Conservation (phyloP, 2,329 filamentous ascomycete species). For the Hymenoscyphus salicellus region DNA sequence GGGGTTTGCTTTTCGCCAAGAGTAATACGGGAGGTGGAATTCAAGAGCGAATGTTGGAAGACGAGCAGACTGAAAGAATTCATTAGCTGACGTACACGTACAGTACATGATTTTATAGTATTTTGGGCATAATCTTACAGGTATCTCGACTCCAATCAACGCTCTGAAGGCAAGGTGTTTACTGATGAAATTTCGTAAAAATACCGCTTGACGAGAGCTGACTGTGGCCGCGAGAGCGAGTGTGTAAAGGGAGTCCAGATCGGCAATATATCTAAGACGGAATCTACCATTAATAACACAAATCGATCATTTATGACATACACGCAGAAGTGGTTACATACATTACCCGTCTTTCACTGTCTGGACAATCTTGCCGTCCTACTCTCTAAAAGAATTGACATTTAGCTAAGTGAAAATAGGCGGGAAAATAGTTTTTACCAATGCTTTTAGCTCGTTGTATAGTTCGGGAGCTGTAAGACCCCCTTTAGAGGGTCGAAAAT, state of each 20-base stretch:
- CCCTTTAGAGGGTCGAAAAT: constrained; percentile 1
- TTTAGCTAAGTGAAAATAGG: too few species aligned
- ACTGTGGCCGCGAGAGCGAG: constrained; percentile 11
- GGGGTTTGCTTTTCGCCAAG: constrained; percentile 13
- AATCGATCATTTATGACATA: too few species aligned
- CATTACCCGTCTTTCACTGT: constrained; percentile 15
- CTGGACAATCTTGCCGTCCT: not conserved
- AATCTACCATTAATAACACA: too few species aligned
- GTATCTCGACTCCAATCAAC: constrained; percentile 12
- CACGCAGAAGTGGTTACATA: not conserved
- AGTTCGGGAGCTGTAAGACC: constrained; percentile 12
- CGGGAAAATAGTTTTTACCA: not conserved
- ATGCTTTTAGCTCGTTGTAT: constrained; percentile 5
- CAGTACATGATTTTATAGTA: not conserved
- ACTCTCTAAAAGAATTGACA: not conserved
- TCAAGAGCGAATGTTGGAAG: constrained; percentile 10
- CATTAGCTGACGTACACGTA: not conserved
- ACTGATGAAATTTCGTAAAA: constrained; percentile 15
- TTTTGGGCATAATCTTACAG: not conserved
- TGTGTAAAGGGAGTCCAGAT: constrained; percentile 11
- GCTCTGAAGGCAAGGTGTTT: constrained; percentile 6
- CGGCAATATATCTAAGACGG: constrained; percentile 15
- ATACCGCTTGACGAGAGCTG: not conserved
- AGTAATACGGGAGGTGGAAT: constrained; percentile 20
- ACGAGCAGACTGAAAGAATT: not conserved